Base-by-base conservation (phyloP, 2,329 filamentous ascomycete genomes). In the Xylariaceae sp. region DNA sequence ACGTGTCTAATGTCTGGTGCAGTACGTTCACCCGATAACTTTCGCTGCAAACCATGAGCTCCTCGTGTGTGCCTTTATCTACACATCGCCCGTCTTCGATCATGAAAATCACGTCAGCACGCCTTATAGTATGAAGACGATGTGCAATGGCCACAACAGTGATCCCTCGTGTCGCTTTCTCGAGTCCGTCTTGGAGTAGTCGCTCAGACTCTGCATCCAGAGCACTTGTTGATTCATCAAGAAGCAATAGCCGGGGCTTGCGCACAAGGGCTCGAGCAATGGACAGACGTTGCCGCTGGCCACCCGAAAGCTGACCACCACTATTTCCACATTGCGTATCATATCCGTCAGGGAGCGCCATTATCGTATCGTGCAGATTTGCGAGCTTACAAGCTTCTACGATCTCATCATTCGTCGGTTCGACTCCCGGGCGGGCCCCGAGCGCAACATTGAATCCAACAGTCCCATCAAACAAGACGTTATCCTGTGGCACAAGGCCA, bases 221-320 rank as follows among this genome's bases (percentile, higher is more conserved):
- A 3, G 87, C 87, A 40, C 84, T 88, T 0, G 90, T 95, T 31
- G 88, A 88, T 73, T 95, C 90, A 62, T 96, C 90, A 1, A 95
- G 76, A 38, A 96, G 80, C 16, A 95, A 70, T 1, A 95, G 76
- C 43, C 85, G 79, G 0, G 90, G 90, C 55, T 82, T 79, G 0
- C 89, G 80, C 2, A 91, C 79, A 2, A 93, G 74, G 0, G 89
- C 89, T 19, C 90, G 78, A 0, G 90, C 89, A 63, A 96, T 92
- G 0, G 86, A 84, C 13, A 95, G 71, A 1, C 89, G 80, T 68
- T 95, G 90, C 14, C 86, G 82, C 66, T 95, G 90, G 0, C 90
- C 90, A 1, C 89, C 90, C 0, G 87, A 91, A 2, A 95, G 71
- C 18, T 86, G 79, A 0, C 87, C 86, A 2, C 87, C 88, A 56